Conservation (phyloP, 805 yeast species). For the Lachancea thermotolerans region DNA sequence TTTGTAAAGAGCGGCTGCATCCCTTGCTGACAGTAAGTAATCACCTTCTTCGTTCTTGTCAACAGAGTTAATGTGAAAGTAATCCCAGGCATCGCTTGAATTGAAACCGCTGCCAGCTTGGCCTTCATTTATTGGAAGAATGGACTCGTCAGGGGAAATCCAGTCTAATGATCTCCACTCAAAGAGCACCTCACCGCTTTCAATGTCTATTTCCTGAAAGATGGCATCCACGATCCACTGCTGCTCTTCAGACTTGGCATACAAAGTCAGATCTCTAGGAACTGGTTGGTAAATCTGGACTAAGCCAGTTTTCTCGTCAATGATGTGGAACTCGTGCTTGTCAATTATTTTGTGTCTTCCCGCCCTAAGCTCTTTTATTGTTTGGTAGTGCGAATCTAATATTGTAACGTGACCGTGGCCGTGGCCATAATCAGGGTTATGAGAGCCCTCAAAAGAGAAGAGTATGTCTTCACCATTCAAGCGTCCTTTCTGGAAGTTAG, state of each 20-base stretch:
- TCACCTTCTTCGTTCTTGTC: constrained; percentile 27
- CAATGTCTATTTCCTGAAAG: constrained; percentile 34
- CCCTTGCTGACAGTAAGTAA: neutral
- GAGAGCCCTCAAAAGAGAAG: constrained; percentile 34
- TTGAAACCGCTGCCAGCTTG: constrained; percentile 33
- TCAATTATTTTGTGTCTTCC: constrained; percentile 32
- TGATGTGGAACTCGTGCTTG: constrained; percentile 34
- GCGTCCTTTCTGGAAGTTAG: constrained; percentile 30
- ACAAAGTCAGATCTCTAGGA: constrained; percentile 26
- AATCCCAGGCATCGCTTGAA: constrained; percentile 33
- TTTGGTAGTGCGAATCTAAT: constrained; percentile 27
- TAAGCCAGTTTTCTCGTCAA: constrained; percentile 29
- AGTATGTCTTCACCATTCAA: constrained; percentile 25
- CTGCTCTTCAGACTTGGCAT: constrained; percentile 24
- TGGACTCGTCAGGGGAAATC: constrained; percentile 31
- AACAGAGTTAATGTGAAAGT: constrained; percentile 36
- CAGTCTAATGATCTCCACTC: constrained; percentile 24
- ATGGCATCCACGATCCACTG: constrained; percentile 34
- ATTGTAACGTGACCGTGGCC: constrained; percentile 25
- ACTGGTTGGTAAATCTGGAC: constrained; percentile 33
- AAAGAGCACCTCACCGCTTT: constrained; percentile 33
- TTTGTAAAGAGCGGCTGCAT: neutral
- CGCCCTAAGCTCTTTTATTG: constrained; percentile 31
- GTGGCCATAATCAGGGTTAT: constrained; percentile 27
- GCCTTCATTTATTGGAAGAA: constrained; percentile 28